Evolutionary conservation across 1,139 yeast genomes (phyloP).

Genomic region (Yamadazyma atlantica): DNA sequence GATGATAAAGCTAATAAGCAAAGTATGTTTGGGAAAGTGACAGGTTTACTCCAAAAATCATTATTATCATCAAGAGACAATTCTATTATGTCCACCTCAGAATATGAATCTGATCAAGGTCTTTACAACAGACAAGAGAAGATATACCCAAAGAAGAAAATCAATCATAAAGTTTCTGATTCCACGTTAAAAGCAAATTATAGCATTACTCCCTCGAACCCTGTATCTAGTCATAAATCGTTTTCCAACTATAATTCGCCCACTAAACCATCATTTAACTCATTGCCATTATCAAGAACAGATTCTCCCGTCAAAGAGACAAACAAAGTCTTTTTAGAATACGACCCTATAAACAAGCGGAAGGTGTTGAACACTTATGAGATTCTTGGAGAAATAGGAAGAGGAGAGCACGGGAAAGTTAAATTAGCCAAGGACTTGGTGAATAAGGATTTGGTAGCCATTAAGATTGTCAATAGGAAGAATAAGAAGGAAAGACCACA

Average conservation of each 20-base stretch:
- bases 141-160: slow-evolving; percentile 4
- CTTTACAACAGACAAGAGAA: slow-evolving; percentile 2
- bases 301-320: slow-evolving; percentile 71
- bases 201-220: not conserved
- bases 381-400: slow-evolving; percentile 81
- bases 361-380: slow-evolving; percentile 90
- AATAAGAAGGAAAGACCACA: slow-evolving; percentile 55
- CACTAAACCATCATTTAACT: slow-evolving; percentile 2
- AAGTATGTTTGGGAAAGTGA: slow-evolving; percentile 32
- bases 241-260: not conserved
- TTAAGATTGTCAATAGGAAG: slow-evolving; percentile 84
- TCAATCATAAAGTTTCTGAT: slow-evolving; percentile 11
- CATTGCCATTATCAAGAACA: slow-evolving; percentile 13
- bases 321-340: slow-evolving; percentile 73
- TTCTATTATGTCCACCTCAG: slow-evolving; percentile 9
- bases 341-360: slow-evolving; percentile 83
- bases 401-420: slow-evolving; percentile 97
- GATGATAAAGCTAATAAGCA: slow-evolving; percentile 14
- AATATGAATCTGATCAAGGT: slow-evolving; percentile 9
- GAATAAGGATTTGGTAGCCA: slow-evolving; percentile 78
- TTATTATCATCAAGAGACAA: slow-evolving; percentile 15
- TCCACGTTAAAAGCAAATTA: slow-evolving; percentile 9
- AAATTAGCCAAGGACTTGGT: slow-evolving; percentile 80
- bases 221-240: not conserved
- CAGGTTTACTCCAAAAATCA: slow-evolving; percentile 29